These are phyloP conservation scores for Debaryomyces prosopidis DNA, from an alignment of 805 yeast species.

Conservation along the genomic window DNA sequence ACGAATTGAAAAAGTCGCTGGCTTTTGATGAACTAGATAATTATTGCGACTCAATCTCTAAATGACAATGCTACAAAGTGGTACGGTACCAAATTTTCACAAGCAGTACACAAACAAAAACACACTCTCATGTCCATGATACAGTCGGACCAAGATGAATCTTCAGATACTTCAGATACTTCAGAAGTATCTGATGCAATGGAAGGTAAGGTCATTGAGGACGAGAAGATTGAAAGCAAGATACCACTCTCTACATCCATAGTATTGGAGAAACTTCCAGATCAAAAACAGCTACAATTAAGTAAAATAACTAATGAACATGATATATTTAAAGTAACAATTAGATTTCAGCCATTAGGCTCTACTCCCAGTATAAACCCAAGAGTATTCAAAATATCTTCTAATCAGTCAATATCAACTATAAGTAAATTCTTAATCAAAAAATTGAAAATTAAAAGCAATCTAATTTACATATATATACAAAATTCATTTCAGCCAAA, in stretches of 20 bases:
- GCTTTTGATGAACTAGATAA: too few relatives aligned
- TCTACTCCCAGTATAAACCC: constrained; percentile 54
- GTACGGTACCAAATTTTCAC: too few relatives aligned
- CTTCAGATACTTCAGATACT: neutral
- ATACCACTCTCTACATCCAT: constrained; percentile 20
- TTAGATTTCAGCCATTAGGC: constrained; percentile 63
- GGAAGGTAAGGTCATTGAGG: constrained; percentile 3
- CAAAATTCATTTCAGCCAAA: constrained; percentile 43
- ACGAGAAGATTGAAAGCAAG: constrained; percentile 9
- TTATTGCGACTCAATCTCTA: too few relatives aligned
- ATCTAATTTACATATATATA: constrained; percentile 31
- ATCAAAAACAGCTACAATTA: constrained; percentile 9
- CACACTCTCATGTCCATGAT: neutral
- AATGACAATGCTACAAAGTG: too few relatives aligned
- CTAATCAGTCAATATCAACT: constrained; percentile 47
- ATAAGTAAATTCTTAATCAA: constrained; percentile 46
- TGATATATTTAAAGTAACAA: constrained; percentile 34
- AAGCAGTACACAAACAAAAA: too few relatives aligned
- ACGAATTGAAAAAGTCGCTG: too few relatives aligned
- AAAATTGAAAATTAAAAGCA: constrained; percentile 28
- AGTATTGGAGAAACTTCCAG: constrained; percentile 11
- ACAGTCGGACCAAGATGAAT: neutral
- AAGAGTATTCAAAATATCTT: constrained; percentile 48
- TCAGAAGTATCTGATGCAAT: neutral
- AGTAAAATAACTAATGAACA: constrained; percentile 5